A percentile compares a stretch with the other conserved stretches of the same genome.
phyloP scores from a whole-genome alignment of 257 asterid species.

The Cordia subcordata region DNA sequence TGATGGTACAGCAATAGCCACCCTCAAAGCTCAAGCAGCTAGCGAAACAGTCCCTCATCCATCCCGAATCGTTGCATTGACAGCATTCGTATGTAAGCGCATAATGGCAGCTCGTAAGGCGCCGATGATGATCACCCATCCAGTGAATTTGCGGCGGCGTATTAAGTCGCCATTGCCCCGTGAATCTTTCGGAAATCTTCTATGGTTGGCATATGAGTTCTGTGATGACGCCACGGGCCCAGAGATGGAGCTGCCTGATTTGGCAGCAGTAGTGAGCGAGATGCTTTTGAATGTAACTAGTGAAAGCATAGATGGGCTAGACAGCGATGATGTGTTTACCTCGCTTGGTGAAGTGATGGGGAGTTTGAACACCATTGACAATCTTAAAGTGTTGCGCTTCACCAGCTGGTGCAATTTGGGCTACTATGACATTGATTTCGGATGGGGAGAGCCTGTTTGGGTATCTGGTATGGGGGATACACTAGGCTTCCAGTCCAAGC shows the following conservation, averaged over 20 bases:
- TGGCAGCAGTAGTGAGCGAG: no score
- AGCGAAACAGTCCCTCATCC: conserved; percentile 14
- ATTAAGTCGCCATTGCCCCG: no score
- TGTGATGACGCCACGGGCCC: no score
- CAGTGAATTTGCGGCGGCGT: no score
- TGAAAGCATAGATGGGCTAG: conserved; percentile 1
- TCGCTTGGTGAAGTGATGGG: conserved; percentile 1
- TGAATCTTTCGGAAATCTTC: no score
- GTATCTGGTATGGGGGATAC: conserved; percentile 17
- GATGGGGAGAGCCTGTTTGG: conserved; percentile 22
- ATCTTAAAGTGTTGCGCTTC: conserved; percentile 5
- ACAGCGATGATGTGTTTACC: neutral
- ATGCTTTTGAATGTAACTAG: neutral
- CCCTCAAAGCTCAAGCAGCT: no score
- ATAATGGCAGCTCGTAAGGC: neutral
- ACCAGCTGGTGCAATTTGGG: conserved; percentile 12
- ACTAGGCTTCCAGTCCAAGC: conserved; percentile 15
- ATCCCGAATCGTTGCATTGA: conserved; percentile 19
- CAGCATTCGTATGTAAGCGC: conserved; percentile 17
- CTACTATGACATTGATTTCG: conserved; percentile 13
- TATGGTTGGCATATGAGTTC: no score
- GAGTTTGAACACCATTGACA: conserved; percentile 16
- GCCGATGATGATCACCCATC: no score
- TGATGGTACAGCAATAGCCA: neutral
- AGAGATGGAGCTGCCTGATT: no score